Evolutionary conservation across 352 stramenopile species (phyloP), one percentile per base, ranked within the genome.

Genomic region (Poterioochromonas sp.): DNA sequence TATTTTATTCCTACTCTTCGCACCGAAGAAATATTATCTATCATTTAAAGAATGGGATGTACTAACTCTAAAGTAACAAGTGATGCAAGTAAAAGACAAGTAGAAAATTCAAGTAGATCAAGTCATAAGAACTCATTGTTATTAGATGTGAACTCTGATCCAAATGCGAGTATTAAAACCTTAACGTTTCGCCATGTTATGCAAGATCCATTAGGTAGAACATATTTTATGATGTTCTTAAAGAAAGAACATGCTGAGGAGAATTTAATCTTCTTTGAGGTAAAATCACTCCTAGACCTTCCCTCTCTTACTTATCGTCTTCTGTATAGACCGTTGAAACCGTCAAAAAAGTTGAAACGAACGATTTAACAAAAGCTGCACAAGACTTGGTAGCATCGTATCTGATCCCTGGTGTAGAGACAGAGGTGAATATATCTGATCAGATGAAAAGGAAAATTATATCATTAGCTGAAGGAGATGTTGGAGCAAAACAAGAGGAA

Each of bases 171-270:
- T 18, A 12, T 74, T 32, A 74, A 74, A n/a, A 74, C 65, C 5
- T 37, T 74, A 49, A 74, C 65, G 5, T 74, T 74, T n/a, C 73
- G 29, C 3, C 43, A 54, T 37, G 65, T 74, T n/a, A 76, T 76
- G 69, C 2, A 68, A 26, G 69, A 76, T 76, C 12, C 15, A 22
- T 22, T 65, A 35, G 69, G 69, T 63, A 5, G 69, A 29, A 35
- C 73, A 15, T 76, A 70, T 60, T 76, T 76, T 35, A 76, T 63
- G 69, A 58, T 37, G 20, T 76, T 76, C 40, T 64, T 76, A n/a
- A 63, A 76, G 69, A 5, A 11, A 26, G 69, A 76, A 43, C 69
- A 76, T 34, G 69, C 69, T n/a, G 69, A 76, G 37, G 69, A 76
- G 44, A 76, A 76, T 60, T 29, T 76, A 35, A 41, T 76, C 3